A percentile compares a stretch with the other conserved stretches of the same genome.
phyloP scores from a whole-genome alignment of 306 rosid genomes.

The Myrica gale region DNA sequence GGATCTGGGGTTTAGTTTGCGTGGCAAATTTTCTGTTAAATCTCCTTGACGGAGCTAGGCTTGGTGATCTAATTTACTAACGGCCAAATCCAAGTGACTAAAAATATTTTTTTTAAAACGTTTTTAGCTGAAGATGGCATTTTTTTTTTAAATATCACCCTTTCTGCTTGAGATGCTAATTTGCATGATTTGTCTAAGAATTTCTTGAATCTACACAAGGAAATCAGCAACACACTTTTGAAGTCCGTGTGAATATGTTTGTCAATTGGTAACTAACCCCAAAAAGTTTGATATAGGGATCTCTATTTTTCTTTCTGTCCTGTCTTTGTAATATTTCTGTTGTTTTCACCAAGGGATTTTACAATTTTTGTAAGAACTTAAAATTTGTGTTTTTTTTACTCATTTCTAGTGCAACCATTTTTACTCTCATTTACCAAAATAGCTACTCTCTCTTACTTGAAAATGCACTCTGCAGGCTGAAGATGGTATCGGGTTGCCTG shows the following conservation, averaged over 20 bases:
- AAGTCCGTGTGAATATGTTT: background rate
- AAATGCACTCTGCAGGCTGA: constrained; percentile 71
- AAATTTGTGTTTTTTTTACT: background rate
- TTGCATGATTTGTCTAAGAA: no score
- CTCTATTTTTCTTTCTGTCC: background rate
- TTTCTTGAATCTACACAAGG: no score
- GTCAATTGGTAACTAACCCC: background rate
- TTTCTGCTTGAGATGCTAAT: no score
- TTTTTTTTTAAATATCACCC: no score
- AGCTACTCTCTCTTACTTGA: constrained; percentile 32
- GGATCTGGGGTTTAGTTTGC: no score
- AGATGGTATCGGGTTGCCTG: constrained; percentile 90
- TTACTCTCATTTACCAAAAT: background rate
- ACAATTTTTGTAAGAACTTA: background rate
- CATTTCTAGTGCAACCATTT: background rate
- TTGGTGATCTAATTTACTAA: no score
- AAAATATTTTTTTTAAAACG: no score
- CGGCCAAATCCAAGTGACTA: no score
- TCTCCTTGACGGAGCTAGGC: no score
- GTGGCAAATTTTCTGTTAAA: no score
- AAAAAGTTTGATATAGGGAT: background rate
- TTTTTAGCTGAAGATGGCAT: no score
- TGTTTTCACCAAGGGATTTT: background rate
- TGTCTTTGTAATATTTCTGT: background rate
- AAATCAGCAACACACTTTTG: background rate